Evolutionary conservation across 306 rosid genomes (phyloP).

Genomic region (Hylodesmum podocarpum): DNA sequence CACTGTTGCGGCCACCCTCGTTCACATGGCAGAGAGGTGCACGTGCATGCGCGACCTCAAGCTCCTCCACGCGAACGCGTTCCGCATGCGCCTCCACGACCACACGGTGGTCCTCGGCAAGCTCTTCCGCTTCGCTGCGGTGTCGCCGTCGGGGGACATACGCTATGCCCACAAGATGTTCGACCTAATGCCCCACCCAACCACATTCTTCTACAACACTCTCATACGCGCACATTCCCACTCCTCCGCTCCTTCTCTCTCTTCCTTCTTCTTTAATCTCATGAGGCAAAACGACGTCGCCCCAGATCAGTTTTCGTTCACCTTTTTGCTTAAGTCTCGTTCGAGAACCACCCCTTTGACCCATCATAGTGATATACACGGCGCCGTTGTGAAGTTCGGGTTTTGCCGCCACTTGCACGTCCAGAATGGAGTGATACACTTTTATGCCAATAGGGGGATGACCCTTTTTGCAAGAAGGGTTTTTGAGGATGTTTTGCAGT

Average conservation of each 20-base stretch:
- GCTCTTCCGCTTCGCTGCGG: constrained; percentile 61
- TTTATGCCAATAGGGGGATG: constrained; percentile 48
- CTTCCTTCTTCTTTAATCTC: constrained; percentile 43
- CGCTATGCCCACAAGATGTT: constrained; percentile 55
- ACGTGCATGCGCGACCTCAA: constrained; percentile 52
- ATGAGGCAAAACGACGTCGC: constrained; percentile 44
- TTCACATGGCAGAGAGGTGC: constrained; percentile 49
- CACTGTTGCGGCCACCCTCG: constrained; percentile 37
- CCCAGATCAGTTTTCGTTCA: constrained; percentile 58
- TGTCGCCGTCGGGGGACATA: constrained; percentile 57
- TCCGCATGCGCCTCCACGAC: constrained; percentile 40
- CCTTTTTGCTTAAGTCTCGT: constrained; percentile 55
- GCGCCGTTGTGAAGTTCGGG: constrained; percentile 51
- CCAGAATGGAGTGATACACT: constrained; percentile 53
- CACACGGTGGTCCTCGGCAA: constrained; percentile 55
- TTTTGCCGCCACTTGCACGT: constrained; percentile 49
- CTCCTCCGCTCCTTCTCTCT: constrained; percentile 33
- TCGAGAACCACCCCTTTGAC: constrained; percentile 15
- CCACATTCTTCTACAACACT: constrained; percentile 59
- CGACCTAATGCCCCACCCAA: constrained; percentile 48
- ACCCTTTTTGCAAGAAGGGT: constrained; percentile 41
- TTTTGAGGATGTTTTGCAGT: constrained; percentile 42
- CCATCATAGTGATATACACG: constrained; percentile 28
- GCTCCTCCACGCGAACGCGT: constrained; percentile 51
- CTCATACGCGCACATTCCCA: constrained; percentile 59